Conservation (phyloP, 345 rosid genomes). For the Capsella bursapastoris region DNA sequence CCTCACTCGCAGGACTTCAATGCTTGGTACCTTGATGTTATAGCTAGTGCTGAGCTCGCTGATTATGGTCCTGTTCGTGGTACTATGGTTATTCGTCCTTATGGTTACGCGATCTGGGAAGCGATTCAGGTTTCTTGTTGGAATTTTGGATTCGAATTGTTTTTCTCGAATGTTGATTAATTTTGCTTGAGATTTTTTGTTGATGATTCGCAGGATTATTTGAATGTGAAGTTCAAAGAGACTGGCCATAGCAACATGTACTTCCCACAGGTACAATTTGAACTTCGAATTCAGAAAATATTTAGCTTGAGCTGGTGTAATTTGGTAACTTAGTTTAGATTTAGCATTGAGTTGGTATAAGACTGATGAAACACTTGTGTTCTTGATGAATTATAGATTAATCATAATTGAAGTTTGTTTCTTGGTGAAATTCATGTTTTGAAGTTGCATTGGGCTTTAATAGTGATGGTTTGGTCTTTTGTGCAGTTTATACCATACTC, state of each 20-base stretch:
- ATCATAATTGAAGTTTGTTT: background rate
- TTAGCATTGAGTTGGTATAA: background rate
- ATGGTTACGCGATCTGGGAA: conserved; percentile 97
- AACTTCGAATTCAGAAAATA: background rate
- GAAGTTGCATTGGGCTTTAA: conserved; percentile 8
- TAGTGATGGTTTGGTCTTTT: conserved; percentile 19
- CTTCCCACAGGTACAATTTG: conserved; percentile 80
- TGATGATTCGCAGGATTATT: conserved; percentile 64
- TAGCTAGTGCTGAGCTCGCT: conserved; percentile 91
- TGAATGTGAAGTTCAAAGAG: conserved; percentile 92
- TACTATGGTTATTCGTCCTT: conserved; percentile 94
- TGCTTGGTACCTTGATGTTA: conserved; percentile 91
- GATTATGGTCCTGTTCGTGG: conserved; percentile 98
- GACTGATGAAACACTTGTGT: background rate
- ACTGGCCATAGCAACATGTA: conserved; percentile 96
- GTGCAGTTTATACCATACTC: conserved; percentile 93
- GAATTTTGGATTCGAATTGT: background rate
- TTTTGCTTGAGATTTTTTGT: conserved; percentile 2
- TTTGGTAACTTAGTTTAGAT: background rate
- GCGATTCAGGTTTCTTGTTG: conserved; percentile 75
- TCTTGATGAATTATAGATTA: background rate
- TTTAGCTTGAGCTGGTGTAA: background rate
- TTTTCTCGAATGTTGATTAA: background rate
- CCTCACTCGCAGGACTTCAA: conserved; percentile 93
- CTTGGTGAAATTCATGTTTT: background rate